Conservation (phyloP, 108 stramenopile genomes). For the Ochromonas danica region DNA sequence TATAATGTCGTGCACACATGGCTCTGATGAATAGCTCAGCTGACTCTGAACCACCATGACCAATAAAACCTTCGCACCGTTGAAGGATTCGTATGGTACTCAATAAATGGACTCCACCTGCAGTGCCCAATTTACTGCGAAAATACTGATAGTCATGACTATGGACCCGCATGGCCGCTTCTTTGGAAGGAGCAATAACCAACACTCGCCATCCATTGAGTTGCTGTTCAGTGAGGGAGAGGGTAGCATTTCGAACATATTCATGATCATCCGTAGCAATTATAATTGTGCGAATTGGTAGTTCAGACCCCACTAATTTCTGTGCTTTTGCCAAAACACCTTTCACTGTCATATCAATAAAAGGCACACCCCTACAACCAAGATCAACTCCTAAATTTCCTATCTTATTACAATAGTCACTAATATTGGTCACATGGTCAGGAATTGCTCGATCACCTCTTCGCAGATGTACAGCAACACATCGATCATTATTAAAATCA, state of each 20-base stretch:
- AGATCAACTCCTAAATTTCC: too few species aligned
- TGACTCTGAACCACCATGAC: not conserved
- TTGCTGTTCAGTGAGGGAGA: not conserved
- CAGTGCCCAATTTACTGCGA: not conserved
- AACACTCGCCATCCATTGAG: not conserved
- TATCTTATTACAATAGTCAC: too few species aligned
- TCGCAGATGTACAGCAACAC: constrained; percentile 30
- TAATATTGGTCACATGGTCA: too few species aligned
- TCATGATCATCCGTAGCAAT: not conserved
- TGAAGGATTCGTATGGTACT: not conserved
- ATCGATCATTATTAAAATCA: not conserved
- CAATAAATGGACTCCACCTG: not conserved
- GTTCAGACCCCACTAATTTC: too few species aligned
- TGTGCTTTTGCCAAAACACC: too few species aligned
- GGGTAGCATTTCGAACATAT: not conserved
- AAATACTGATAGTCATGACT: not conserved
- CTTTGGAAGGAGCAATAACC: not conserved
- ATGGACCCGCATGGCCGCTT: not conserved
- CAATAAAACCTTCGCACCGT: not conserved
- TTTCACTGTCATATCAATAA: too few species aligned
- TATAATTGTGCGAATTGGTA: too few species aligned
- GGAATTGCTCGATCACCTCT: constrained; percentile 30
- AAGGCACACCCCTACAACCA: not conserved
- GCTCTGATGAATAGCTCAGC: not conserved
- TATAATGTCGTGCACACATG: not conserved